Conservation (phyloP, 2,329 filamentous ascomycete species). For the Pyrenochaeta sp. region DNA sequence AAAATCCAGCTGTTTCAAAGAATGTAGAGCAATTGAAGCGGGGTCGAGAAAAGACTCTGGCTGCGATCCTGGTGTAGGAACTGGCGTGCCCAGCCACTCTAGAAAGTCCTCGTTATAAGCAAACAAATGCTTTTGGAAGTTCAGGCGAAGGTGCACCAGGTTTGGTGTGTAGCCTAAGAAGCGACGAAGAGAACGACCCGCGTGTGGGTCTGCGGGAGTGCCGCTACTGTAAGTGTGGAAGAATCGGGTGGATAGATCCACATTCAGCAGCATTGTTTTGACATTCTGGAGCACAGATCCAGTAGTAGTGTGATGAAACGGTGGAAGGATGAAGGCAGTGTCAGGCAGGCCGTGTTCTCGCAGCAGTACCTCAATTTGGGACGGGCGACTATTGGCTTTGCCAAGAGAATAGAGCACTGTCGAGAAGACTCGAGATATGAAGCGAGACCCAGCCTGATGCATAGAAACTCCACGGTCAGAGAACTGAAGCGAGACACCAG, state of each 20-base stretch:
- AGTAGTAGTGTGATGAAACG: conserved; percentile 49
- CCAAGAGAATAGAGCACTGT: conserved; percentile 31
- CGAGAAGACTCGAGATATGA: conserved; percentile 26
- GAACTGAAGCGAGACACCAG: conserved; percentile 35
- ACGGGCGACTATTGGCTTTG: conserved; percentile 47
- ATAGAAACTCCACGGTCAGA: conserved; percentile 10
- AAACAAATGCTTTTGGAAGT: conserved; percentile 48
- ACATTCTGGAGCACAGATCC: conserved; percentile 57
- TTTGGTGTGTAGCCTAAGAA: conserved; percentile 56
- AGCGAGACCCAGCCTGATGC: conserved; percentile 11
- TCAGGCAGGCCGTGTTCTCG: conserved; percentile 46
- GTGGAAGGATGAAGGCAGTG: conserved; percentile 58
- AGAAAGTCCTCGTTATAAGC: conserved; percentile 45
- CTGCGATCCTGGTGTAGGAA: background rate
- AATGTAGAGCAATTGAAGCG: conserved; percentile 17
- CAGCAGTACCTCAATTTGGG: conserved; percentile 60
- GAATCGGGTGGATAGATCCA: conserved; percentile 19
- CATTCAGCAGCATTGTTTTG: conserved; percentile 56
- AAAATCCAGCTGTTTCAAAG: conserved; percentile 31
- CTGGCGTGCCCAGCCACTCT: conserved; percentile 42
- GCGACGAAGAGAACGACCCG: conserved; percentile 30
- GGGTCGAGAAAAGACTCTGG: conserved; percentile 6
- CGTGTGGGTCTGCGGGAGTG: background rate
- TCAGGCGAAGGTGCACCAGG: conserved; percentile 63
- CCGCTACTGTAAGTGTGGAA: conserved; percentile 26